Percentiles rank a stretch among this genome's conserved stretches.
phyloP scores from a whole-genome alignment of 2,329 filamentous ascomycete species.

The Colletotrichum limetticola region DNA sequence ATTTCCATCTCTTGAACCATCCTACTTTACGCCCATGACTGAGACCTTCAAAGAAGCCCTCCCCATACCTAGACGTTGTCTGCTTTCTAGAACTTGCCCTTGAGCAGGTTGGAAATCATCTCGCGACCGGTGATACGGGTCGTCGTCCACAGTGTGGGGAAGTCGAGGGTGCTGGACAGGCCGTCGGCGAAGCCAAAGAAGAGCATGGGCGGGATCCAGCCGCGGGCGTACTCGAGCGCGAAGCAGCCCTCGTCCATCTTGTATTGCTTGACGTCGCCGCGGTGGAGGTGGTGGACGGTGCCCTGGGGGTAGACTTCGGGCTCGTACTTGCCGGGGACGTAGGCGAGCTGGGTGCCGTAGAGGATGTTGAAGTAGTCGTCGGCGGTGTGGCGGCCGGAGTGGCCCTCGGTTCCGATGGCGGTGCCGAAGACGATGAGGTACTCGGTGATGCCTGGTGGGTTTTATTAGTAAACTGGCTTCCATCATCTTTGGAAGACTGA shows the following conservation, averaged over 20 bases:
- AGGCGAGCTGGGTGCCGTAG: conserved; percentile 79
- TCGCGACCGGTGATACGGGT: conserved; percentile 77
- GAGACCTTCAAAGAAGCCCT: neutral
- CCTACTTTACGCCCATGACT: neutral
- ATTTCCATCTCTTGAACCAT: neutral
- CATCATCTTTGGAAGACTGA: too few species aligned
- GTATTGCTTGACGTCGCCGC: conserved; percentile 84
- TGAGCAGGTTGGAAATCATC: conserved; percentile 79
- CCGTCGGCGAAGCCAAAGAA: conserved; percentile 89
- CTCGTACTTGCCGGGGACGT: conserved; percentile 74
- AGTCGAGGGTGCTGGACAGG: conserved; percentile 82
- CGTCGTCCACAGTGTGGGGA: conserved; percentile 87
- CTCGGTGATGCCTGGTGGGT: conserved; percentile 75
- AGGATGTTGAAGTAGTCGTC: conserved; percentile 97
- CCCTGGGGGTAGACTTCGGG: conserved; percentile 77
- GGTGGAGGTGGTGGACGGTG: conserved; percentile 75
- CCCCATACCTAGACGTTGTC: neutral
- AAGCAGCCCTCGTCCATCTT: conserved; percentile 82
- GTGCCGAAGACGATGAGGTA: conserved; percentile 92
- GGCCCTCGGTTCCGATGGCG: conserved; percentile 85
- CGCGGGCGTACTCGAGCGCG: conserved; percentile 84
- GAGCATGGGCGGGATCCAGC: conserved; percentile 94
- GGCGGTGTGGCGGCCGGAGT: conserved; percentile 88
- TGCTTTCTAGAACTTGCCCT: conserved; percentile 73
- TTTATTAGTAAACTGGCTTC: conserved; percentile 1